Percentiles rank a stretch among this genome's conserved stretches.
Conservation (phyloP, 2,329 filamentous ascomycete genomes). For the Clonostachys byssicola region DNA sequence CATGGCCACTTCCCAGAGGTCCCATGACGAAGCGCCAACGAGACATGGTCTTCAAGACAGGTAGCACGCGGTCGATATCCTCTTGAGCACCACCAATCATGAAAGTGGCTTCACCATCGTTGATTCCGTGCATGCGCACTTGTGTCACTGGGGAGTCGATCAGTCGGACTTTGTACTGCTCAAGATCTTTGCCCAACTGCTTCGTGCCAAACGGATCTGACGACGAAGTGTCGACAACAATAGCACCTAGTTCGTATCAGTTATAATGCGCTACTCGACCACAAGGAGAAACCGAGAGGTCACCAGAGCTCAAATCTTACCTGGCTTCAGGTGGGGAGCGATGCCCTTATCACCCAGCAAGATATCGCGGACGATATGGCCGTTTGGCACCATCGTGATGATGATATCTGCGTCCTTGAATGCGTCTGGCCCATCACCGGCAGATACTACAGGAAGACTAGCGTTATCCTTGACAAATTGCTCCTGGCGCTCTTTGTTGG, state of each 20-base stretch:
- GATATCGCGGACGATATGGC: slow-evolving; percentile 1
- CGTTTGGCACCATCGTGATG: slow-evolving; percentile 1
- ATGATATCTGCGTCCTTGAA: slow-evolving; percentile 1
- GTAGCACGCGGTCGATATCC: neutral
- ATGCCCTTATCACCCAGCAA: neutral
- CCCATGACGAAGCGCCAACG: slow-evolving; percentile 1
- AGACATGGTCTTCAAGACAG: slow-evolving; percentile 1
- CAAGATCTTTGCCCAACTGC: neutral
- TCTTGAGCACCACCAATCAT: slow-evolving; percentile 1
- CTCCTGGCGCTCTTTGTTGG: neutral
- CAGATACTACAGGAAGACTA: neutral
- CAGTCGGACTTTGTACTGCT: neutral
- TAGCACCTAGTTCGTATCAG: neutral
- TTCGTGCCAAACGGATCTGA: neutral
- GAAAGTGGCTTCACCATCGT: slow-evolving; percentile 1
- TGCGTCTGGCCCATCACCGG: neutral
- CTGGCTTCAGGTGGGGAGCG: neutral
- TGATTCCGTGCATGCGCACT: slow-evolving; percentile 1
- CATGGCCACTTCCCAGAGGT: neutral
- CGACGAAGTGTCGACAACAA: neutral
- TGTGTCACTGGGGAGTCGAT: slow-evolving; percentile 1
- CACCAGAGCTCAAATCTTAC: neutral
- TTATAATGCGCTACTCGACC: neutral
- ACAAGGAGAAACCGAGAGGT: neutral
- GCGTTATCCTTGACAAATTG: neutral